phyloP scores from a whole-genome alignment of 164 flowering plant species.

The Magnolia kwangsiensis region DNA sequence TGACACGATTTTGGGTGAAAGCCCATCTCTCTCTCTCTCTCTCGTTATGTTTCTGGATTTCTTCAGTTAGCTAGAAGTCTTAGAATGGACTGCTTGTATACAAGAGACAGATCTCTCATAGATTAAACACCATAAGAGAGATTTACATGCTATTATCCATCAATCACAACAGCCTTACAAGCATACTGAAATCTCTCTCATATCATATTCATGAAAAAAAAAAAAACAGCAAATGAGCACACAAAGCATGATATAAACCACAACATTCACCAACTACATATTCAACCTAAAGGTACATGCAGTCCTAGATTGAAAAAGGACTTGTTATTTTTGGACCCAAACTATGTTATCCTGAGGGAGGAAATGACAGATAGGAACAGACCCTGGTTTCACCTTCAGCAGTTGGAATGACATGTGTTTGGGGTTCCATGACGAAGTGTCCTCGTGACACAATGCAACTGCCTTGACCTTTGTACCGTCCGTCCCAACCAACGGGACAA shows the following conservation, averaged over 20 bases:
- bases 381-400: conserved; percentile 36
- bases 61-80: no score
- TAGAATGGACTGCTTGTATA: no score
- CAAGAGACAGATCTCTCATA: no score
- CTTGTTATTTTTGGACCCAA: conserved; percentile 16
- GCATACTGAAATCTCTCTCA: not conserved
- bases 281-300: not conserved
- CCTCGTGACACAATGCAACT: conserved; percentile 28
- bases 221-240: not conserved
- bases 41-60: no score
- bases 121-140: not conserved
- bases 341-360: conserved; percentile 28
- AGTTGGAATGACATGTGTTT: conserved; percentile 35
- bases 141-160: not conserved
- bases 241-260: no score
- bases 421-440: conserved; percentile 34
- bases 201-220: not conserved
- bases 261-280: not conserved
- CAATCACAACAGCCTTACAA: not conserved
- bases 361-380: conserved; percentile 39
- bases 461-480: conserved; percentile 30
- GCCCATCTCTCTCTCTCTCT: no score
- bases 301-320: not conserved
- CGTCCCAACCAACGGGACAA: conserved; percentile 22
- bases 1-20: no score